A percentile compares a stretch with the other conserved stretches of the same genome.
These are phyloP conservation scores for Beta corolliflora DNA, from an alignment of 179 eudicot species.

Conservation along the genomic window DNA sequence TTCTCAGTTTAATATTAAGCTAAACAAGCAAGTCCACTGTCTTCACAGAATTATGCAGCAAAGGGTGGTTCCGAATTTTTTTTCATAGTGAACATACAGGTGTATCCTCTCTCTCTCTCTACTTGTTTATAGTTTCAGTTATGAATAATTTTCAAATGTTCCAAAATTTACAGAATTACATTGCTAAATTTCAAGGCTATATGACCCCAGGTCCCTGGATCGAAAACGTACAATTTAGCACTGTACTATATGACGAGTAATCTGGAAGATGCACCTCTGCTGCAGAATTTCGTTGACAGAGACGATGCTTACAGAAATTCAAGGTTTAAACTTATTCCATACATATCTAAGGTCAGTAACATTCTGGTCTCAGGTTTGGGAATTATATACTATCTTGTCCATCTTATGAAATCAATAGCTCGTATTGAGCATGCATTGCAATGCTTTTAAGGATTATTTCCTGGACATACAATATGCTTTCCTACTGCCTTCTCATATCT, in stretches of 20 bases:
- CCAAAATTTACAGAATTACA: neutral
- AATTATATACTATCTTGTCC: neutral
- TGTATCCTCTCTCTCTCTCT: constrained; percentile 13
- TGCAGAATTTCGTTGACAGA: constrained; percentile 57
- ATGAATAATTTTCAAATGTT: neutral
- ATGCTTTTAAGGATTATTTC: neutral
- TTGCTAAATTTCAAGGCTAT: constrained; percentile 9
- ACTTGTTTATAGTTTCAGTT: constrained; percentile 2
- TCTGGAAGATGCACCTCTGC: constrained; percentile 50
- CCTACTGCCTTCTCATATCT: neutral
- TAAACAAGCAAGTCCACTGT: neutral
- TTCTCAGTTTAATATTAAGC: neutral
- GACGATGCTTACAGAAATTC: constrained; percentile 73
- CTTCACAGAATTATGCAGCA: constrained; percentile 59
- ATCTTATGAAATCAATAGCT: neutral
- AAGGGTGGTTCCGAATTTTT: constrained; percentile 69
- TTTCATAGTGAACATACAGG: constrained; percentile 72
- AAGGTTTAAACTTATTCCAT: constrained; percentile 73
- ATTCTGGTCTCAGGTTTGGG: neutral
- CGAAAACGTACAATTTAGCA: constrained; percentile 57
- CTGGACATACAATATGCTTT: neutral
- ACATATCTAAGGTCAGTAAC: constrained; percentile 55
- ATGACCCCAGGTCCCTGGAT: constrained; percentile 60
- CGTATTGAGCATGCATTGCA: neutral
- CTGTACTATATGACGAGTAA: constrained; percentile 56